Percentiles rank a stretch among this genome's conserved stretches.
These are phyloP conservation scores for Xylaria cubensis DNA, from an alignment of 495 filamentous ascomycete genomes.

Conservation along the genomic window DNA sequence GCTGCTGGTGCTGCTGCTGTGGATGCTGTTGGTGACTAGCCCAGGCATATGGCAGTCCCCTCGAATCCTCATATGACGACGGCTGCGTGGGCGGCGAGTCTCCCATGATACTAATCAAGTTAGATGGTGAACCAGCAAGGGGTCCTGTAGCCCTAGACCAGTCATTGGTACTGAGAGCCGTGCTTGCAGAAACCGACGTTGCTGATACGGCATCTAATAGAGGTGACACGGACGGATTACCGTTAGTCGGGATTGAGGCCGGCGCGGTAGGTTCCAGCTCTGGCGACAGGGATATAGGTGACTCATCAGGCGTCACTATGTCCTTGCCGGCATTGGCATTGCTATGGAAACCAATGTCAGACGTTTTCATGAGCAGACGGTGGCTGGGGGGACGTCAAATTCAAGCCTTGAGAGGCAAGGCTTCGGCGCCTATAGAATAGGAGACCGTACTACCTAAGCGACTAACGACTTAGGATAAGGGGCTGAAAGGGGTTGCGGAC, in stretches of 20 bases:
- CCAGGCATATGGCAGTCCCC: conserved; percentile 52
- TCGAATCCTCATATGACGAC: conserved; percentile 60
- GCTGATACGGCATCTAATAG: conserved; percentile 53
- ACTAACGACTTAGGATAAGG: background rate
- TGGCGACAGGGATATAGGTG: conserved; percentile 46
- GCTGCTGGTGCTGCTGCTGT: conserved; percentile 30
- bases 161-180: conserved; percentile 57
- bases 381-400: background rate
- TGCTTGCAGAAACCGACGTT: conserved; percentile 54
- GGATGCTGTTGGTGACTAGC: conserved; percentile 31
- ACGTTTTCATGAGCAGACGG: background rate
- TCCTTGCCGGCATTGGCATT: conserved; percentile 41
- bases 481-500: conserved; percentile 30
- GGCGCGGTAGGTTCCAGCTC: conserved; percentile 49
- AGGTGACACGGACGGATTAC: conserved; percentile 47
- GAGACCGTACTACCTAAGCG: background rate
- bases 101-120: conserved; percentile 59
- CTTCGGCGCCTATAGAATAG: conserved; percentile 4
- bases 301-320: conserved; percentile 48
- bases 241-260: conserved; percentile 44
- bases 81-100: conserved; percentile 61
- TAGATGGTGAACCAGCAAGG: conserved; percentile 61
- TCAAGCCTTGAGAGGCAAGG: background rate
- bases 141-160: conserved; percentile 57
- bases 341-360: conserved; percentile 40